Percentiles rank a stretch among this genome's conserved stretches.
Evolutionary conservation across 208 protist genomes (phyloP).

Genomic region (Leishmania turanica): DNA sequence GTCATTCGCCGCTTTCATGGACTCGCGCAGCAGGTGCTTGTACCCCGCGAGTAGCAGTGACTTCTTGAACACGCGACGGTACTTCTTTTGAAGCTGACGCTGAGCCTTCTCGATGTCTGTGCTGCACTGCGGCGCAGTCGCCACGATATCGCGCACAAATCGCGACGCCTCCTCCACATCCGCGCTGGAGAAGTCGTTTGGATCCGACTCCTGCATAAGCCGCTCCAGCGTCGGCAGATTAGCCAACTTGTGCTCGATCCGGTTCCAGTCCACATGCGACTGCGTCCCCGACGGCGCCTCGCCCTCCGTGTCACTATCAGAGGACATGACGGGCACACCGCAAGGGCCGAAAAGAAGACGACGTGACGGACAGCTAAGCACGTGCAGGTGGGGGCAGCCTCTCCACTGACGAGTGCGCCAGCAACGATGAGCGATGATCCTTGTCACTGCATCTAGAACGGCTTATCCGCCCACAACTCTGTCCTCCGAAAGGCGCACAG

Average conservation of each 20-base stretch:
- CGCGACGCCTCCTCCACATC: constrained; percentile 44
- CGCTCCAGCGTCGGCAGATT: constrained; percentile 76
- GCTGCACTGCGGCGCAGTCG: constrained; percentile 29
- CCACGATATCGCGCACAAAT: constrained; percentile 61
- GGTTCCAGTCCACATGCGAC: constrained; percentile 33
- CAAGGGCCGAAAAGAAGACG: not conserved
- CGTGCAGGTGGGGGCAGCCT: too few species aligned
- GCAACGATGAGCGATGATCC: not conserved
- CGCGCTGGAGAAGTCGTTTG: constrained; percentile 60
- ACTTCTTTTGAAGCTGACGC: constrained; percentile 67
- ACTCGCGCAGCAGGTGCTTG: constrained; percentile 43
- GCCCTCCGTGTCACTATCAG: constrained; percentile 37
- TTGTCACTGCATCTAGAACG: too few species aligned
- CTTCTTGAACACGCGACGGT: constrained; percentile 73
- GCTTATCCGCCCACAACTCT: not conserved
- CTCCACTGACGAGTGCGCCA: too few species aligned
- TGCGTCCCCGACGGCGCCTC: constrained; percentile 1
- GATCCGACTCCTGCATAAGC: constrained; percentile 68
- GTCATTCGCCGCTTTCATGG: not conserved
- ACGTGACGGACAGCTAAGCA: too few species aligned
- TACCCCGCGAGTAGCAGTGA: constrained; percentile 82
- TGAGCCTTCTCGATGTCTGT: constrained; percentile 47
- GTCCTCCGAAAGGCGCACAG: not conserved
- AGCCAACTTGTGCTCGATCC: constrained; percentile 59
- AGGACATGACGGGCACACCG: constrained; percentile 15